phyloP scores from a whole-genome alignment of 208 protist species.

The Trypanosoma platydactyli region DNA sequence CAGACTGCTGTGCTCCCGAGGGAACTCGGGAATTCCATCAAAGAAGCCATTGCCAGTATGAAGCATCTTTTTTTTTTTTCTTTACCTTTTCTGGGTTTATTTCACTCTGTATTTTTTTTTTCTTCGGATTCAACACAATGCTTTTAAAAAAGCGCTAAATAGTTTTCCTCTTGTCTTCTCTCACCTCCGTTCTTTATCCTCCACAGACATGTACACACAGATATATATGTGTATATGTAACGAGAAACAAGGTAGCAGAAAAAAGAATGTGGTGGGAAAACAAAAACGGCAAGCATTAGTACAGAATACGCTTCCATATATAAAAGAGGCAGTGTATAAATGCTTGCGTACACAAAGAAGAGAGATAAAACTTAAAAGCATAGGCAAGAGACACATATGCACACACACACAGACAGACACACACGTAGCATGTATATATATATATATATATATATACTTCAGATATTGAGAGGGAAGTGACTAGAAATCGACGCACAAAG shows the following conservation, averaged over 20 bases:
- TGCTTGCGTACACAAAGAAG: no score
- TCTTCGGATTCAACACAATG: neutral
- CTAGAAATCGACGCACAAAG: no score
- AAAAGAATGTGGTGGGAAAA: neutral
- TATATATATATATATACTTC: no score
- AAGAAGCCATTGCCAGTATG: slow-evolving; percentile 55
- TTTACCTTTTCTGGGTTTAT: neutral
- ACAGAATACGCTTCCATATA: neutral
- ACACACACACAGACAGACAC: slow-evolving; percentile 4
- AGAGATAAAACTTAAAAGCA: neutral
- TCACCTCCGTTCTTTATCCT: neutral
- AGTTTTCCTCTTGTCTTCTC: neutral
- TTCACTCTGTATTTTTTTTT: slow-evolving; percentile 1
- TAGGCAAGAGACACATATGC: slow-evolving; percentile 3
- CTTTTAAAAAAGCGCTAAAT: slow-evolving; percentile 22
- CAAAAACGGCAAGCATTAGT: neutral
- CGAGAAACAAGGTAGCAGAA: neutral
- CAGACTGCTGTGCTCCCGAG: slow-evolving; percentile 52
- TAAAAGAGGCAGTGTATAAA: neutral
- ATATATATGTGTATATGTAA: no score
- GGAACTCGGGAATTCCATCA: slow-evolving; percentile 64
- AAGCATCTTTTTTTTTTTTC: slow-evolving; percentile 9
- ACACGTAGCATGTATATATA: no score
- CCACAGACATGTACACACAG: no score
- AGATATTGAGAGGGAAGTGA: no score